Conservation (phyloP, 345 rosid species). For the Excoecaria cochinchinensis region DNA sequence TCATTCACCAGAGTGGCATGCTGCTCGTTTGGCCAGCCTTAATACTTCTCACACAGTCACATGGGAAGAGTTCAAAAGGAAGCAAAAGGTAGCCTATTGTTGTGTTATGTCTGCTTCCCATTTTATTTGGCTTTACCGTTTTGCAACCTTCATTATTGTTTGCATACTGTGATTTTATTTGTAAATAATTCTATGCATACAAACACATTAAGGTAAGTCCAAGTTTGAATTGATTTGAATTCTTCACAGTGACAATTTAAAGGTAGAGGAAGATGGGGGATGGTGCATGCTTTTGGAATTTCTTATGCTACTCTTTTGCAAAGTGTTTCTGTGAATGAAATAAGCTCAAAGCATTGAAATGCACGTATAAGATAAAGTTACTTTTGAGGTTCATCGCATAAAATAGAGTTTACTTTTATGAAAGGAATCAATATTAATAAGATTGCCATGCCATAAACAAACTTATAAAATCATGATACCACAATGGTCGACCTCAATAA, state of each 20-base stretch:
- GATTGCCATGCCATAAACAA: too few relatives aligned
- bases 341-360: neutral
- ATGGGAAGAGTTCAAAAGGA: constrained; percentile 89
- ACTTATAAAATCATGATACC: neutral
- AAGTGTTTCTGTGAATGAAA: neutral
- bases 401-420: neutral
- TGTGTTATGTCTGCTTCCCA: neutral
- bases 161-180: neutral
- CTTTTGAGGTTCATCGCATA: neutral
- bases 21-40: constrained; percentile 99
- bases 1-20: constrained; percentile 99
- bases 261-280: neutral
- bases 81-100: constrained; percentile 66
- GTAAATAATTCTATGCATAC: neutral
- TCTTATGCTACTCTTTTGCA: neutral
- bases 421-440: neutral
- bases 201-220: neutral
- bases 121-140: neutral
- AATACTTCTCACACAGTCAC: constrained; percentile 89
- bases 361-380: neutral
- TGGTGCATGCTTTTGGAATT: neutral
- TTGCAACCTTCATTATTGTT: neutral
- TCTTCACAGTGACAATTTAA: neutral
- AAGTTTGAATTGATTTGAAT: neutral
- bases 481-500: neutral